Evolutionary conservation across 148 eudicot species (phyloP).

Genomic region (Camellia granthamiana): DNA sequence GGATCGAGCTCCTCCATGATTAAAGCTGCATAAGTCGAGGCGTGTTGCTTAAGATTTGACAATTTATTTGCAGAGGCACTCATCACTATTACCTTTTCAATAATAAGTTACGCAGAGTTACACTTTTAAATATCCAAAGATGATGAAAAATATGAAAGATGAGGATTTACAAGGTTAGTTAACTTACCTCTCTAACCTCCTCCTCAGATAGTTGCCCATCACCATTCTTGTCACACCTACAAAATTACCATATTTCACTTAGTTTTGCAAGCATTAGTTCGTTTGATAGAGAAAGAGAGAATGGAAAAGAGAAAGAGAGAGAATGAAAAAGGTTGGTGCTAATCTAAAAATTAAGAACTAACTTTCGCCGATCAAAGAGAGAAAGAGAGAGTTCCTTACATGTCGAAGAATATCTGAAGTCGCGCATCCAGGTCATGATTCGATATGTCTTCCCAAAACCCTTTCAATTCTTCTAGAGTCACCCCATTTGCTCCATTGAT

Average conservation of each 20-base stretch:
- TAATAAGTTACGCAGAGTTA: neutral
- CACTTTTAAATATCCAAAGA: neutral
- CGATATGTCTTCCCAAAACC: slow-evolving; percentile 93
- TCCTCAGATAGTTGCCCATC: slow-evolving; percentile 92
- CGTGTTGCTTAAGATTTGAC: slow-evolving; percentile 74
- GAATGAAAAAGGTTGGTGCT: slow-evolving; percentile 25
- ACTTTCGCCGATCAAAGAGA: slow-evolving; percentile 23
- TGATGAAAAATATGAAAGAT: slow-evolving; percentile 2
- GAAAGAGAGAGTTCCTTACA: slow-evolving; percentile 29
- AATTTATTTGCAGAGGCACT: slow-evolving; percentile 96
- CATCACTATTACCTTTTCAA: slow-evolving; percentile 67
- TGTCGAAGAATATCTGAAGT: slow-evolving; percentile 92
- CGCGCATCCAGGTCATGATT: slow-evolving; percentile 72
- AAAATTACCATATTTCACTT: slow-evolving; percentile 4
- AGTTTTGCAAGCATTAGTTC: neutral
- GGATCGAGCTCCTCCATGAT: slow-evolving; percentile 99
- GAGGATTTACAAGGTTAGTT: neutral
- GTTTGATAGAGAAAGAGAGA: neutral
- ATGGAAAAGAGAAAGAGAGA: neutral
- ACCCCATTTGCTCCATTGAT: slow-evolving; percentile 64
- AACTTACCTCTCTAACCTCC: slow-evolving; percentile 77
- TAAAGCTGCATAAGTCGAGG: slow-evolving; percentile 72
- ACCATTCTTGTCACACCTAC: slow-evolving; percentile 98
- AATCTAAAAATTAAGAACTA: too few relatives aligned
- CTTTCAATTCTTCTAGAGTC: slow-evolving; percentile 48